phyloP scores from a whole-genome alignment of 495 filamentous ascomycete genomes.

The Viridothelium virens region DNA sequence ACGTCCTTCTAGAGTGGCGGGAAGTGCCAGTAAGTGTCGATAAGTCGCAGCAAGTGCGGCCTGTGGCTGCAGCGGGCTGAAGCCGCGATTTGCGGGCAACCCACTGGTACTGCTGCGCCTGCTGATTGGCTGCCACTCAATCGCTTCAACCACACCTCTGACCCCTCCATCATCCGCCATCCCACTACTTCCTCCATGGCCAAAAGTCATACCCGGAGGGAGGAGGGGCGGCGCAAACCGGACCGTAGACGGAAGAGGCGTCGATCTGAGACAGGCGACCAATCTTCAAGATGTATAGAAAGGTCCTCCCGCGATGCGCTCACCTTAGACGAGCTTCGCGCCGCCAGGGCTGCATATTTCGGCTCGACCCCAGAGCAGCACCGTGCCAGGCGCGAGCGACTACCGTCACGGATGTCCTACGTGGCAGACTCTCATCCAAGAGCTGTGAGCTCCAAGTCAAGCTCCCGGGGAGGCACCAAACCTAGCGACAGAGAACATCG shows the following conservation, averaged over 20 bases:
- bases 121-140: neutral
- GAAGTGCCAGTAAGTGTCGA: no score
- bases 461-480: neutral
- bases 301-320: conserved; percentile 9
- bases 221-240: conserved; percentile 5
- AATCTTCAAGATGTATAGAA: conserved; percentile 12
- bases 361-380: conserved; percentile 9
- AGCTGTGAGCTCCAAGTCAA: conserved; percentile 11
- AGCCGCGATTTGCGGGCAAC: neutral
- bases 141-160: conserved; percentile 5
- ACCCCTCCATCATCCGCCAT: conserved; percentile 12
- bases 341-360: conserved; percentile 11
- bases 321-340: conserved; percentile 10
- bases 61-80: neutral
- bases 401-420: conserved; percentile 6
- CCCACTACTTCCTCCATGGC: conserved; percentile 9
- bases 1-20: no score
- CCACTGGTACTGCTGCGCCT: neutral
- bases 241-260: conserved; percentile 12
- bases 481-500: conserved; percentile 1
- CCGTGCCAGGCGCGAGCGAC: neutral
- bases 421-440: conserved; percentile 12
- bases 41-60: no score
- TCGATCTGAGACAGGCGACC: conserved; percentile 7
- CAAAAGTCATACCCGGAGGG: conserved; percentile 8